phyloP scores from a whole-genome alignment of 2,329 filamentous ascomycete genomes.

The Tolypocladium guangdongense region DNA sequence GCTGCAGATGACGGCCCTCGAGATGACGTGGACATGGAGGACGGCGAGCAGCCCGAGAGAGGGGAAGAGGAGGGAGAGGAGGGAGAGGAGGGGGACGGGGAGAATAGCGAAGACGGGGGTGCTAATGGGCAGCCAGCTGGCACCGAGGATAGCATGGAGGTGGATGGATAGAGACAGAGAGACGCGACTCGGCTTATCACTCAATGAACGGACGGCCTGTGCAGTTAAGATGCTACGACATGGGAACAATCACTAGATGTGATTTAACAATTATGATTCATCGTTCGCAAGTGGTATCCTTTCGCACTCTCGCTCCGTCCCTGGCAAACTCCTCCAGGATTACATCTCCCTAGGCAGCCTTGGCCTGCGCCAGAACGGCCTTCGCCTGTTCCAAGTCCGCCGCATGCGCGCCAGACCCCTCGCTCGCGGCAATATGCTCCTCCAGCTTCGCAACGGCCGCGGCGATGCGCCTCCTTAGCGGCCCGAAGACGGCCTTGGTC shows the following conservation, averaged over 20 bases:
- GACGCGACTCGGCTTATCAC: neutral
- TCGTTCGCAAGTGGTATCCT: neutral
- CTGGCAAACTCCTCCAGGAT: neutral
- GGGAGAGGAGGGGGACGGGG: slow-evolving; percentile 19
- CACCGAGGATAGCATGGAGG: slow-evolving; percentile 54
- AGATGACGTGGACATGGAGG: slow-evolving; percentile 51
- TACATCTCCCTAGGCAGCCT: slow-evolving; percentile 14
- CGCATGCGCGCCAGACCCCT: slow-evolving; percentile 30
- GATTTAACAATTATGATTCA: neutral
- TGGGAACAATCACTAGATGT: neutral
- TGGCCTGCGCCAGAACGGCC: slow-evolving; percentile 39
- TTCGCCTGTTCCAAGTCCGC: slow-evolving; percentile 46
- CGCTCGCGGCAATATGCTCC: slow-evolving; percentile 59
- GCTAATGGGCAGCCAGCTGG: slow-evolving; percentile 28
- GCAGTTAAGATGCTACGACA: neutral
- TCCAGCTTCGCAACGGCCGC: slow-evolving; percentile 65
- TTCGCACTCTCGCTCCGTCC: neutral
- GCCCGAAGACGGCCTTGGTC: slow-evolving; percentile 72
- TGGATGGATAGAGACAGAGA: slow-evolving; percentile 28
- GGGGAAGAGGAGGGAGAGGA: slow-evolving; percentile 30
- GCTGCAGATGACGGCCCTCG: slow-evolving; percentile 28
- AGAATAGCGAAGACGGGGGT: neutral
- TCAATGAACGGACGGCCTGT: neutral
- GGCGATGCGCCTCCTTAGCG: slow-evolving; percentile 58
- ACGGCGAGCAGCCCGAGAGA: slow-evolving; percentile 22